These are phyloP conservation scores for Leishmania turanica DNA, from an alignment of 208 protist genomes.

Conservation along the genomic window DNA sequence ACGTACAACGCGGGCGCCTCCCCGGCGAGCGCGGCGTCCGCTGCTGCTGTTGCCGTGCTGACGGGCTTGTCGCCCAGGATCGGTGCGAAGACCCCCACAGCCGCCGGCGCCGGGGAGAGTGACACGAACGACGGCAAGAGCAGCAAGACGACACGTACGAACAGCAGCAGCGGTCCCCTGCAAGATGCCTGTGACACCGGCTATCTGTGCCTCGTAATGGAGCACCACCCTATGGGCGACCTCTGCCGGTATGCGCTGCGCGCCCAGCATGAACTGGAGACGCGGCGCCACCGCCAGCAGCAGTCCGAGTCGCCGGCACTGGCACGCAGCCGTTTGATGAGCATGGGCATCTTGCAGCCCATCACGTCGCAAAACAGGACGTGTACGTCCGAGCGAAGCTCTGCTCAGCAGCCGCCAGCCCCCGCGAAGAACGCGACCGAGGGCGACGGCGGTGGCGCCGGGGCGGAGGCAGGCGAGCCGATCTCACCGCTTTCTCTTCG, in stretches of 20 bases:
- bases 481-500: constrained; percentile 8
- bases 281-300: constrained; percentile 14
- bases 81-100: background rate
- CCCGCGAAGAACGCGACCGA: background rate
- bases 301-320: background rate
- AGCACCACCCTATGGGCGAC: constrained; percentile 84
- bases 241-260: constrained; percentile 70
- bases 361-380: background rate
- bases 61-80: background rate
- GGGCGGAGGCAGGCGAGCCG: background rate
- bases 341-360: background rate
- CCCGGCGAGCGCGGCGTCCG: constrained; percentile 10
- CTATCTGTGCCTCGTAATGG: constrained; percentile 84
- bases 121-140: background rate
- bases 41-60: constrained; percentile 9
- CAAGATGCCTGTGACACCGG: constrained; percentile 35
- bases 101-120: background rate
- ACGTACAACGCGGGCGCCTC: constrained; percentile 2
- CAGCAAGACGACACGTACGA: constrained; percentile 15
- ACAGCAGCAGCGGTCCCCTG: constrained; percentile 17
- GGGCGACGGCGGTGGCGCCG: background rate
- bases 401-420: background rate
- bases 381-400: background rate
- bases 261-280: constrained; percentile 29
- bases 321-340: background rate